These are phyloP conservation scores for Tolypocladium cylindrosporum DNA, from an alignment of 2,329 filamentous ascomycete species.

Conservation along the genomic window DNA sequence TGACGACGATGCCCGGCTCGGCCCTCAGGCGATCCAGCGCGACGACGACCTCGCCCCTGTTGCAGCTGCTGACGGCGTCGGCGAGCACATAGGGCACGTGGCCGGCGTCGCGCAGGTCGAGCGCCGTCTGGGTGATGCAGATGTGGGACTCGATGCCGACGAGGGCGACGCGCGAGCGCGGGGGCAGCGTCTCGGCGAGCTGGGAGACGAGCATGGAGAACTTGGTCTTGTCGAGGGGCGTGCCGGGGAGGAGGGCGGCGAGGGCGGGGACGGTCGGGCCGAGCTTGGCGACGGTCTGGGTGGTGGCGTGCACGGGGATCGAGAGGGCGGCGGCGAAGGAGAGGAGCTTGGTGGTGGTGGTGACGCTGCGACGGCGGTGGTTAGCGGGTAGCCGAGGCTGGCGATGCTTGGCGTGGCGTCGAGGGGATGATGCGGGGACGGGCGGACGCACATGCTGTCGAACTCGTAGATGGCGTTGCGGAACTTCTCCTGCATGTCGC, in stretches of 20 bases:
- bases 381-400: neutral
- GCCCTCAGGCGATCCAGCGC: constrained; percentile 66
- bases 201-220: constrained; percentile 82
- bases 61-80: constrained; percentile 83
- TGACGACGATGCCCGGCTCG: constrained; percentile 64
- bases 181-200: constrained; percentile 32
- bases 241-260: constrained; percentile 38
- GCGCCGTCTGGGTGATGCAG: constrained; percentile 84
- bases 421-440: neutral
- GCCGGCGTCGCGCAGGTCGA: constrained; percentile 67
- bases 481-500: constrained; percentile 93
- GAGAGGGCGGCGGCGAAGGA: constrained; percentile 52
- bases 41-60: constrained; percentile 68
- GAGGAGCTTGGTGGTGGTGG: constrained; percentile 60
- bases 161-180: constrained; percentile 55
- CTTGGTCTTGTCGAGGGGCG: constrained; percentile 70
- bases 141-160: constrained; percentile 92
- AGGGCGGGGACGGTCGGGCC: constrained; percentile 73
- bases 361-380: constrained; percentile 35
- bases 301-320: constrained; percentile 78
- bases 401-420: neutral
- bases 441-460: constrained; percentile 56
- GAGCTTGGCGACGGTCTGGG: constrained; percentile 69
- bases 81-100: constrained; percentile 80
- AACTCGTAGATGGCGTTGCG: constrained; percentile 75